phyloP scores from a whole-genome alignment of 768 basidiomycete genomes.

The Amanita rubescens region DNA sequence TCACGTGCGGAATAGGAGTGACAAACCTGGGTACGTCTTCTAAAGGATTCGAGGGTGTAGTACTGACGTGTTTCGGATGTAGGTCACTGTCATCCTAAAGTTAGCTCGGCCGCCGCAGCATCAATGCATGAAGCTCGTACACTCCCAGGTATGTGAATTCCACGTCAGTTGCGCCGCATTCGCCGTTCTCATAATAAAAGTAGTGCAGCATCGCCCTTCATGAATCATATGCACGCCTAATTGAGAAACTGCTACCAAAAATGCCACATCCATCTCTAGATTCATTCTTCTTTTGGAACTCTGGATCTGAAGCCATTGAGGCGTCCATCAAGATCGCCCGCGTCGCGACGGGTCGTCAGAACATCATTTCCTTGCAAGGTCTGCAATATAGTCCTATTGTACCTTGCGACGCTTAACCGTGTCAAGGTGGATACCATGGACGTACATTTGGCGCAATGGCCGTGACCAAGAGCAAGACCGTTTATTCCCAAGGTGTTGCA shows the following conservation, averaged over 20 bases:
- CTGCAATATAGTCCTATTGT: background rate
- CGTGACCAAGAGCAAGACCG: conserved; percentile 88
- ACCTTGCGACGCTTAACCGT: background rate
- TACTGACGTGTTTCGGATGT: background rate
- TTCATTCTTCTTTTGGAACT: conserved; percentile 97
- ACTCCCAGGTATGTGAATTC: conserved; percentile 53
- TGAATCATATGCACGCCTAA: conserved; percentile 78
- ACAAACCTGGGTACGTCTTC: conserved; percentile 61
- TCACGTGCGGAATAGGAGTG: conserved; percentile 85
- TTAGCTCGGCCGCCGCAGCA: conserved; percentile 86
- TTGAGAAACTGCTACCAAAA: conserved; percentile 74
- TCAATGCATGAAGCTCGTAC: conserved; percentile 76
- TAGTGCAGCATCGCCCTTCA: conserved; percentile 89
- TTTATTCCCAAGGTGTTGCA: conserved; percentile 72
- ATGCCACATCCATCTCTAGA: conserved; percentile 91
- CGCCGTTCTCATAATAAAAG: background rate
- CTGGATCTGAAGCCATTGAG: conserved; percentile 91
- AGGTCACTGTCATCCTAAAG: conserved; percentile 86
- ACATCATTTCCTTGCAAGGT: conserved; percentile 90
- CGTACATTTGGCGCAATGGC: conserved; percentile 92
- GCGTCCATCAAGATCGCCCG: conserved; percentile 86
- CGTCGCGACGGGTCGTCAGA: conserved; percentile 68
- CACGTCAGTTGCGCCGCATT: background rate
- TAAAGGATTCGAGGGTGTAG: background rate
- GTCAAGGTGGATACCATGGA: conserved; percentile 75